Evolutionary conservation across 768 basidiomycete genomes (phyloP), one percentile per base, ranked within the genome.

Genomic region (Lactarius quietus): DNA sequence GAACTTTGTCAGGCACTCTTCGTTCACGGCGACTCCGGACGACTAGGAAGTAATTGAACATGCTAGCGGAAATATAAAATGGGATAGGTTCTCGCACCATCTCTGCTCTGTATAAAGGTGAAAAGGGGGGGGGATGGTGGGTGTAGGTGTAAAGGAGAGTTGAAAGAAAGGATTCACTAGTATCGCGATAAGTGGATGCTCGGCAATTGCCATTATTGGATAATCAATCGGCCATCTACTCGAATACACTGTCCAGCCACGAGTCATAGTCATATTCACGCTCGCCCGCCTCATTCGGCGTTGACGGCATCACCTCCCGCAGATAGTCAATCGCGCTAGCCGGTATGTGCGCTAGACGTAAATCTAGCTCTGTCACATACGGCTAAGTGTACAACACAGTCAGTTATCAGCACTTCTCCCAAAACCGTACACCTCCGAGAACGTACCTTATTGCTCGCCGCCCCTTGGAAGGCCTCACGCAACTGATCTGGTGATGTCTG

Each of bases 401-500:
- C 63, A 15, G 38, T 31, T 61, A 35, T 38, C 66, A 10, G 66
- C 14, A 12, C 35, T 26, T 51, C 18, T 59, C 12, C 53, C 65
- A 58, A 31, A 15, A 41, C 54, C 18, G 10, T 6, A 59, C 1
- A 60, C 53, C 51, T 43, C 53, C 43, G 1, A 36, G 4, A 36
- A 67, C 81, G 35, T 61, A 91, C 95, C 85, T 98, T 98, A 73
- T 94, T 89, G 12, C 81, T 84, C 1, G 95, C 93, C 18, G 97
- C 90, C 3, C 91, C 91, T 33, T 92, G 87, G 86, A 99, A 99
- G 2, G 95, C 87, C 64, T 94, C 93, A 23, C 90, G 86, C 69
- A 99, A 83, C 72, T 98, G 96, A 45, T 95, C 93, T 0, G 90
- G 84, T 3, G 95, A 90, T 4, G 93, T 94, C 63, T 97, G 93